Conservation (phyloP, 768 basidiomycete genomes). For the Piloderma croceum region DNA sequence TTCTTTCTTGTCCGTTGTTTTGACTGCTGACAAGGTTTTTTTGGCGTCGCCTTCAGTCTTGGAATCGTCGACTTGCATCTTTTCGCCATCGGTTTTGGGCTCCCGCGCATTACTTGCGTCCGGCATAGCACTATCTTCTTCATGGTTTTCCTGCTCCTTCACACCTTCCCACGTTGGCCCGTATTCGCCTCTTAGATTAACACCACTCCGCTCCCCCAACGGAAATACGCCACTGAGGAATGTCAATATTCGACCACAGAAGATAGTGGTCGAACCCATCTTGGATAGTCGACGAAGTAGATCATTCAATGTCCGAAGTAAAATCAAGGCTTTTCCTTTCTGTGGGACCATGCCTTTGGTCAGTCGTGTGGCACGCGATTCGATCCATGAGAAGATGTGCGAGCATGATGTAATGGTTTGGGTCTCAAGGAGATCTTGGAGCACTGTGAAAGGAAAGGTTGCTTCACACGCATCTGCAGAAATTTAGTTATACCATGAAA, state of each 20-base stretch:
- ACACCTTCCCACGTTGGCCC: constrained; percentile 74
- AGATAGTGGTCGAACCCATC: constrained; percentile 76
- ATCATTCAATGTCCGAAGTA: constrained; percentile 83
- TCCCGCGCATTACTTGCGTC: constrained; percentile 19
- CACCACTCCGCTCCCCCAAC: constrained; percentile 83
- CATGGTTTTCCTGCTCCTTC: constrained; percentile 31
- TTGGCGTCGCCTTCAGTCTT: constrained; percentile 30
- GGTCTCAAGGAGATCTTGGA: constrained; percentile 79
- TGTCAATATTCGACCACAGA: constrained; percentile 84
- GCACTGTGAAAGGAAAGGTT: constrained; percentile 63
- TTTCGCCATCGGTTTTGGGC: constrained; percentile 32
- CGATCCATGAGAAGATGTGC: constrained; percentile 85
- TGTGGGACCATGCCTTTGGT: constrained; percentile 78
- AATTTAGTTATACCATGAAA: constrained; percentile 3
- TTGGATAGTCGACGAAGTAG: constrained; percentile 82
- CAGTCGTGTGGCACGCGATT: constrained; percentile 60
- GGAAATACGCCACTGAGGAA: constrained; percentile 85
- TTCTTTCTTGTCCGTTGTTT: constrained; percentile 57
- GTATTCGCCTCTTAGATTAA: constrained; percentile 86
- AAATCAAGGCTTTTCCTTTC: constrained; percentile 81
- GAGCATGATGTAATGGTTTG: constrained; percentile 84
- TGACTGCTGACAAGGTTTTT: too few species aligned
- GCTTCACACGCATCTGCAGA: constrained; percentile 69
- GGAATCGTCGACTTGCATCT: constrained; percentile 60
- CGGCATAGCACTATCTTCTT: constrained; percentile 27